Base-by-base conservation (phyloP, 306 rosid species). In the Sindora glabra region DNA sequence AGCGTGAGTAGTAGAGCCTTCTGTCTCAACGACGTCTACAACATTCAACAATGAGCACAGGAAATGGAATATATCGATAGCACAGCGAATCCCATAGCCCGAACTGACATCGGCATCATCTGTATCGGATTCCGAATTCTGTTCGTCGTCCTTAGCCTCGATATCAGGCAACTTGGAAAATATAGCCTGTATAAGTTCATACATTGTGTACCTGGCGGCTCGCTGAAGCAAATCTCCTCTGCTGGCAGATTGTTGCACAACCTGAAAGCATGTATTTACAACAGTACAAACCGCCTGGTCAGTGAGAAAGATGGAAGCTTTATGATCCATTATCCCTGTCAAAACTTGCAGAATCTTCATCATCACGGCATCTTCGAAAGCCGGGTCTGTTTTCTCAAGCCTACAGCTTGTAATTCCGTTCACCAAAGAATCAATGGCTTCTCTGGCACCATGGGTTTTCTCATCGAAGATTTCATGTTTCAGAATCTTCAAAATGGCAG, bases 11-110 rank as follows among this genome's bases (percentile, higher is more conserved):
- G 74, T 17, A 22, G 82, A 53, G 8, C 86, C 90, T 36, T 83
- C 98, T 16, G 72, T 54, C 56, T 90, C 95, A 11, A 66, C 71
- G 4, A 76, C 49, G 1, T 83, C 79, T 16, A 81, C 85, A 30
- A 86, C 96, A 61, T 92, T 92, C 59, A 92, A 60, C 85, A 92
- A 47, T 5, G 99, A 92, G 54, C 96, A 89, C 48, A 92, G 60
- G 55, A 92, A 92, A 15, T 82, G 94, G 45, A 92, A 92, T 11
- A 83, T 79, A 48, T 89, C 99, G 11, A 77, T 77, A 12, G 87
- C 90, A 14, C 85, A 78, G 41, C 86, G 83, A 65, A 81, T 52
- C 0, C 96, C 96, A 33, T 83, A 89, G 8, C 87, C 89, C 4
- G 50, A 47, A 36, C 80, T 83, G 70, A 56, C 18, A 65, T 6